phyloP scores from a whole-genome alignment of 2,329 filamentous ascomycete genomes.

The Orbilia quercus region DNA sequence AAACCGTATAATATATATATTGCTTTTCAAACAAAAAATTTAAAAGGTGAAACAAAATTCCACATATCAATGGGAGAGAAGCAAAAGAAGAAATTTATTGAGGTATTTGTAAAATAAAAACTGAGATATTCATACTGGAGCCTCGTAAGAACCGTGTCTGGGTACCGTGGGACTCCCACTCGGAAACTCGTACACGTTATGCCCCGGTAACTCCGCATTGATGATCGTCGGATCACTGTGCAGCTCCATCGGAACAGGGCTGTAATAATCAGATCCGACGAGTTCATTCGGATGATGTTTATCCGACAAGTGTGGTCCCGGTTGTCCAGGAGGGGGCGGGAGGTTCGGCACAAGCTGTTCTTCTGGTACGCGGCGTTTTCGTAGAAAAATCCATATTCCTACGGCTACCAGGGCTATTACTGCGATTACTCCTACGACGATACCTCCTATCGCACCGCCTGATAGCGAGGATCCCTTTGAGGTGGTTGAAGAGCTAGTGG shows the following conservation, averaged over 20 bases:
- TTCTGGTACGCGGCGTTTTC: constrained; percentile 22
- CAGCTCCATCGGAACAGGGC: constrained; percentile 22
- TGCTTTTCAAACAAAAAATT: not conserved
- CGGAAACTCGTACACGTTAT: constrained; percentile 18
- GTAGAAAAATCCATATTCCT: constrained; percentile 40
- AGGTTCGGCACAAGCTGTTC: constrained; percentile 15
- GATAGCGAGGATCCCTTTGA: constrained; percentile 10
- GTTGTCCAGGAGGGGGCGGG: constrained; percentile 25
- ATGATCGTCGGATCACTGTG: constrained; percentile 2
- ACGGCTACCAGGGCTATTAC: constrained; percentile 25
- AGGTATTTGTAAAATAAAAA: too few relatives aligned
- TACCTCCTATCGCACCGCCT: constrained; percentile 38
- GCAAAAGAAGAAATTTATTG: too few relatives aligned
- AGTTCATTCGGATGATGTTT: constrained; percentile 33
- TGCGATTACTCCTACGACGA: constrained; percentile 33
- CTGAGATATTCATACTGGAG: not conserved
- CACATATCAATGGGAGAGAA: not conserved
- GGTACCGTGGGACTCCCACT: not conserved
- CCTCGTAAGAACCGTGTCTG: not conserved
- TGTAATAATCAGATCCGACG: not conserved
- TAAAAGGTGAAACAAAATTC: too few relatives aligned
- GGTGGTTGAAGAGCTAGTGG: constrained; percentile 1
- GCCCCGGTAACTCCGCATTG: constrained; percentile 22
- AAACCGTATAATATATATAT: not conserved
- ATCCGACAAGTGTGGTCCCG: not conserved